Evolutionary conservation across 148 eudicot genomes (phyloP), one percentile per base, ranked within the genome.

Genomic region (Simmondsia chinensis): DNA sequence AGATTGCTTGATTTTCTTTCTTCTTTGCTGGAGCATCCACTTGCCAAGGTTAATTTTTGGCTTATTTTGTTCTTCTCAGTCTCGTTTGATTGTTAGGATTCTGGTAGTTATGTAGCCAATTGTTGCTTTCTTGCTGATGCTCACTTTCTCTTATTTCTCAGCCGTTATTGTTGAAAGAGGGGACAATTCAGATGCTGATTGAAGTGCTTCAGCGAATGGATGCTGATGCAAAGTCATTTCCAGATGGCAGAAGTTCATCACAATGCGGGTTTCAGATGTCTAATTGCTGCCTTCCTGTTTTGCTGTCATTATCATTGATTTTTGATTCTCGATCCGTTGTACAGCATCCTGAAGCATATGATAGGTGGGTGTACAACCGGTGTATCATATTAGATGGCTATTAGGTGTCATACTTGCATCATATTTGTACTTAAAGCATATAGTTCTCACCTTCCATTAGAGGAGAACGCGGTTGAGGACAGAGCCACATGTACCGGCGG

Each of bases 1-100:
- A 88, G 66, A 64, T 40, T 80, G 53, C 80, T 86, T 45, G 82
- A 62, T 46, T 93, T 93, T 56, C 66, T 93, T 38, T 69, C 79
- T 56, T 33, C 58, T 43, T 59, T 86, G 53, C 57, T 80, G 57
- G 99, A 82, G 62, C 96, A 93, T 73, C 99, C 96, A 16, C 61
- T 60, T 53, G 87, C 87, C 37, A 86, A 93, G 99, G 99, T 93
- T 8, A 27, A 48, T 6, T 36, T 10, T 28, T 38, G 16, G 0
- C 13, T 36, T 7, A 14, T 37, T 25, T 18, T 25, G 5, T 35
- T 21, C 19, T 33, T 39, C 12, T 34, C 19, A 2, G 20, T 20
- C 7, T 23, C 25, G 16, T 23, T n/a, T n/a, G n/a, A n/a, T n/a
- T n/a, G n/a, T n/a, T n/a, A n/a, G n/a, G n/a, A n/a, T n/a, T n/a